phyloP scores from a whole-genome alignment of 805 yeast species.

The Lachancea dasiensis region DNA sequence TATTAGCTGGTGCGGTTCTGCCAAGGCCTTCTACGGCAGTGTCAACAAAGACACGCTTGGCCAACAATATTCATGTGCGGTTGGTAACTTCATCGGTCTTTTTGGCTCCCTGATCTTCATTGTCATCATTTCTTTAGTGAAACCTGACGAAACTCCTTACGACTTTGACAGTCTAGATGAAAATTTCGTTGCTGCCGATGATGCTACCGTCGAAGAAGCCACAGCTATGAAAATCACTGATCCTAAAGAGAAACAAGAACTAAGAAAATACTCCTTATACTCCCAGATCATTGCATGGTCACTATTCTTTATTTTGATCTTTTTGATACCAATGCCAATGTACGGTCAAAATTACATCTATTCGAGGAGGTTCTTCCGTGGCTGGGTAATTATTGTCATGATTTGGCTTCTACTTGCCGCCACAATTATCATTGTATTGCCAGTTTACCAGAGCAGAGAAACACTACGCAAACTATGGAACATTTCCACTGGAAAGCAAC shows the following conservation, averaged over 20 bases:
- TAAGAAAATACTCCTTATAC: background rate
- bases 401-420: constrained; percentile 4
- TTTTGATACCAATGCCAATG: constrained; percentile 5
- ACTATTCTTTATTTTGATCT: constrained; percentile 2
- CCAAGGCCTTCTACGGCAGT: constrained; percentile 1
- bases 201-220: constrained; percentile 3
- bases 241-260: background rate
- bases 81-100: constrained; percentile 2
- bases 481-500: no score
- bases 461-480: no score
- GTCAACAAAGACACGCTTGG: constrained; percentile 1
- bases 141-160: background rate
- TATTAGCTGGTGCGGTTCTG: constrained; percentile 3
- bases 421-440: constrained; percentile 1
- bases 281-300: constrained; percentile 1
- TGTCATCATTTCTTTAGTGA: background rate
- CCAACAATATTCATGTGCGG: background rate
- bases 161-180: no score
- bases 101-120: constrained; percentile 1
- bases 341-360: constrained; percentile 2
- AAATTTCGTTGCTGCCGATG: background rate
- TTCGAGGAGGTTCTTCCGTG: constrained; percentile 2
- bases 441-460: constrained; percentile 2
- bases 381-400: constrained; percentile 1
- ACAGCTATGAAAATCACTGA: background rate